Conservation (phyloP, 352 stramenopile genomes). For the Sclerospora graminicola region DNA sequence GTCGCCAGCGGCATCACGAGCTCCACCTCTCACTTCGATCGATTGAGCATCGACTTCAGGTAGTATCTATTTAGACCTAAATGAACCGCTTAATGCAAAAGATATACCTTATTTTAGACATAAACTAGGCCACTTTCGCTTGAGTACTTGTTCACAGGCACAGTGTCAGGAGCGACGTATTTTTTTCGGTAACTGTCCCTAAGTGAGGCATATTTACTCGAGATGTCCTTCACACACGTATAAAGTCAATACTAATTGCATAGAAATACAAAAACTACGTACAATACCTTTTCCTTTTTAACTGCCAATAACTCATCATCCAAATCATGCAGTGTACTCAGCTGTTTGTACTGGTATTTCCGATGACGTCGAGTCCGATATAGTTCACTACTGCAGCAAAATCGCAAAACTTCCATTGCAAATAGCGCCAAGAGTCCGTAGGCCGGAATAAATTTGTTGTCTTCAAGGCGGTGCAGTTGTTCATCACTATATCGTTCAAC, state of each 20-base stretch:
- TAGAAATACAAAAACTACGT: too few species aligned
- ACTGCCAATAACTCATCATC: conserved; percentile 59
- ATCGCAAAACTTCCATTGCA: conserved; percentile 54
- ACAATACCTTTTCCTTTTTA: conserved; percentile 67
- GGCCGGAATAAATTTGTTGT: conserved; percentile 58
- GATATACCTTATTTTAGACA: conserved; percentile 16
- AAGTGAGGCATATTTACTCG: conserved; percentile 56
- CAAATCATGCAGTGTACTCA: conserved; percentile 47
- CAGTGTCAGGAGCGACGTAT: conserved; percentile 37
- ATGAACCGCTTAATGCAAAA: too few species aligned
- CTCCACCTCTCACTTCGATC: conserved; percentile 26
- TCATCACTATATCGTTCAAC: conserved; percentile 31
- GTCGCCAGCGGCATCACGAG: too few species aligned
- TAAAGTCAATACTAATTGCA: neutral
- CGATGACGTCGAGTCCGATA: conserved; percentile 31
- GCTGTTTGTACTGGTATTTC: conserved; percentile 51
- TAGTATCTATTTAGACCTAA: conserved; percentile 27
- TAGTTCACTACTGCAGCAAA: conserved; percentile 56
- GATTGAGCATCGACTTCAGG: conserved; percentile 33
- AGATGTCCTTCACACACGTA: conserved; percentile 37
- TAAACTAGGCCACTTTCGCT: conserved; percentile 20
- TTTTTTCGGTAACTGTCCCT: conserved; percentile 75
- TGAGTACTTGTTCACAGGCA: conserved; percentile 12
- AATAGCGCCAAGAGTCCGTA: conserved; percentile 56
- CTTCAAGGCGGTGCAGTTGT: conserved; percentile 37